These are phyloP conservation scores for Phytopythium mirpurense DNA, from an alignment of 352 stramenopile species.

Conservation along the genomic window DNA sequence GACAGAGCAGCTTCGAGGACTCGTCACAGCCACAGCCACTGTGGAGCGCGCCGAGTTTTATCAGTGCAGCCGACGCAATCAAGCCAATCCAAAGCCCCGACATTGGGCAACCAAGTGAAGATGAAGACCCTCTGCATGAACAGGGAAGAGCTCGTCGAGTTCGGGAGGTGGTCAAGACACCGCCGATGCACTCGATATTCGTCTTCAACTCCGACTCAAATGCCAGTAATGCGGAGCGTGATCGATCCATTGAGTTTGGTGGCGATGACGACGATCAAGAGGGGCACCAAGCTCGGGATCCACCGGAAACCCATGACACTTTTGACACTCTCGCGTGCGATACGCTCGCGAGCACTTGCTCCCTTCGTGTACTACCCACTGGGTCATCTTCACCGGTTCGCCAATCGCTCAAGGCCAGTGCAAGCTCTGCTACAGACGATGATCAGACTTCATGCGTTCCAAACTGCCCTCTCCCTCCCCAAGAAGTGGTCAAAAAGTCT, in stretches of 20 bases:
- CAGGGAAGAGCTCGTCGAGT: no score
- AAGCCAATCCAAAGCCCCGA: background rate
- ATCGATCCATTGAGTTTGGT: no score
- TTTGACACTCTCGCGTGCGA: background rate
- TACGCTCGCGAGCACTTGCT: no score
- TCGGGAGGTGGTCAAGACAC: background rate
- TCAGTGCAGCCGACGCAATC: no score
- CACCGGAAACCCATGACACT: background rate
- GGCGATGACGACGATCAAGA: background rate
- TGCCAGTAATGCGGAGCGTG: background rate
- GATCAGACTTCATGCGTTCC: no score
- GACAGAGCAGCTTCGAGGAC: background rate
- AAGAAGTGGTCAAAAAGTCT: conserved; percentile 3
- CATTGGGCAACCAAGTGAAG: no score
- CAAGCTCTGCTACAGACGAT: background rate
- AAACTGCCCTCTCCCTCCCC: background rate
- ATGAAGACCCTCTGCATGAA: no score
- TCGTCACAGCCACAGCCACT: background rate
- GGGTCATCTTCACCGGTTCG: background rate
- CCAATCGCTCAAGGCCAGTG: background rate
- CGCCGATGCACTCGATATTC: background rate
- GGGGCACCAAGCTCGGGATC: background rate
- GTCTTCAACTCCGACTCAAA: background rate
- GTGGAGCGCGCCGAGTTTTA: no score
- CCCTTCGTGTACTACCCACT: background rate